phyloP scores from a whole-genome alignment of 2,329 filamentous ascomycete species.

The Boeremia exigua region DNA sequence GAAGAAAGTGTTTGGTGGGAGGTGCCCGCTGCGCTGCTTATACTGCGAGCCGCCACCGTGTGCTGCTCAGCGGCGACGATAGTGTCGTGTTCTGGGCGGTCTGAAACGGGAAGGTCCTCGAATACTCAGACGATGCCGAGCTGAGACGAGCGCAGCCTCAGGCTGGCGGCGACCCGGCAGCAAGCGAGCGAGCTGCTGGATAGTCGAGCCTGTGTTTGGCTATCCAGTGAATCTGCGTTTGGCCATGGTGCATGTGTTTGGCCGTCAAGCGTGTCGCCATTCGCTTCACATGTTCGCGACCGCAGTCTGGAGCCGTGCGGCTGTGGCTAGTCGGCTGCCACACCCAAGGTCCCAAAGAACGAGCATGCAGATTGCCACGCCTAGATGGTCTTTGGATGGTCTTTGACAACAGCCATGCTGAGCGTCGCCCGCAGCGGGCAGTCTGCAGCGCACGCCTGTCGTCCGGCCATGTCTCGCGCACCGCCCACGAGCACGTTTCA shows the following conservation, averaged over 20 bases:
- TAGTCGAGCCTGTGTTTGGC: constrained; percentile 3
- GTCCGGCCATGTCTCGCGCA: constrained; percentile 1
- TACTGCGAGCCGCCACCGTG: neutral
- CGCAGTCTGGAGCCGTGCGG: constrained; percentile 2
- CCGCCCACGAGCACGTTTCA: constrained; percentile 12
- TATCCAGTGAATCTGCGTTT: too few species aligned
- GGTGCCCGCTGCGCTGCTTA: neutral
- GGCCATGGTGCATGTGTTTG: too few species aligned
- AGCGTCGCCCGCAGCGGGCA: neutral
- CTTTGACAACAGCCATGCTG: too few species aligned
- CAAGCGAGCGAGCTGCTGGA: neutral
- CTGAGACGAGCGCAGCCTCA: constrained; percentile 34
- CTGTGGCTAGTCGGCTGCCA: neutral
- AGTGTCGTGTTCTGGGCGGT: constrained; percentile 26
- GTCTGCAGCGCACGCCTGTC: neutral
- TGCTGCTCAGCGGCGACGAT: constrained; percentile 6
- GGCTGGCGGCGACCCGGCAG: neutral
- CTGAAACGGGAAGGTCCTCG: constrained; percentile 34
- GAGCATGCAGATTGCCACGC: neutral
- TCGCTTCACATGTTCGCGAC: neutral
- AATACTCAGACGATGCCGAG: constrained; percentile 25
- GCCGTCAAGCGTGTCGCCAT: neutral
- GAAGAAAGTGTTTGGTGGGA: neutral
- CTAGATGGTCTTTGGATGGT: neutral
- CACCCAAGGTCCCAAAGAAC: neutral